phyloP scores from a whole-genome alignment of 2,329 filamentous ascomycete species.

The Trichoderma sp. region DNA sequence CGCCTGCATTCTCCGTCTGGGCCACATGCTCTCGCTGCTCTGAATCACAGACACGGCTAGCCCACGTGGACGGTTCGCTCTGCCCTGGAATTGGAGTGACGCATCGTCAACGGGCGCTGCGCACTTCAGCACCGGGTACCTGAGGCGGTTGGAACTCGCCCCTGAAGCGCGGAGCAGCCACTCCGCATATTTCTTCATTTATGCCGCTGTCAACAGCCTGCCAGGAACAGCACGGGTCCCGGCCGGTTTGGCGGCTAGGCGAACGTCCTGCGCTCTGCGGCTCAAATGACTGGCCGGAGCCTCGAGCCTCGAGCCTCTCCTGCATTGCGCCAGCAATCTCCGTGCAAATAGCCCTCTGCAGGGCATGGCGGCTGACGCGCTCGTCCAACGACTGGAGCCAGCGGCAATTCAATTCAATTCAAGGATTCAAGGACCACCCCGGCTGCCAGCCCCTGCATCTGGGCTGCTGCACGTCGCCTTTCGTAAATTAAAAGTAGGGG shows the following conservation, averaged over 20 bases:
- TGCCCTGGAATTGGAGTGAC: conserved; percentile 3
- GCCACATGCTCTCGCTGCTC: not conserved
- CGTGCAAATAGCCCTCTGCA: not conserved
- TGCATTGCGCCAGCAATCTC: conserved; percentile 24
- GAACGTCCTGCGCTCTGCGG: not conserved
- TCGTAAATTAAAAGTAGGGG: conserved; percentile 28
- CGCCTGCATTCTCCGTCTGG: conserved; percentile 8
- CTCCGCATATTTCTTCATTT: conserved; percentile 20
- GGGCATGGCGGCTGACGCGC: conserved; percentile 24
- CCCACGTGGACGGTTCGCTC: conserved; percentile 10
- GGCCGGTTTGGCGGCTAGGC: conserved; percentile 5
- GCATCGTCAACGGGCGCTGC: not conserved
- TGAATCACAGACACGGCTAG: conserved; percentile 13
- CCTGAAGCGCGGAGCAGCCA: conserved; percentile 7
- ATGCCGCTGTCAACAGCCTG: conserved; percentile 1
- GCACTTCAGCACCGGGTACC: not conserved
- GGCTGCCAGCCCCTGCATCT: conserved; percentile 16
- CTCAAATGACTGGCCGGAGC: conserved; percentile 19
- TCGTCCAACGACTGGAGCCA: conserved; percentile 1
- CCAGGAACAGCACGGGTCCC: not conserved
- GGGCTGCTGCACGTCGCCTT: conserved; percentile 25
- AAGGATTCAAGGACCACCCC: conserved; percentile 13
- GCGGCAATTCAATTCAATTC: conserved; percentile 22
- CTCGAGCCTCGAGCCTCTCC: conserved; percentile 3
- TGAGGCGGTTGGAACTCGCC: not conserved